Conservation (phyloP, 192 early-diverging fungal genomes). For the Martensiomyces pterosporus region DNA sequence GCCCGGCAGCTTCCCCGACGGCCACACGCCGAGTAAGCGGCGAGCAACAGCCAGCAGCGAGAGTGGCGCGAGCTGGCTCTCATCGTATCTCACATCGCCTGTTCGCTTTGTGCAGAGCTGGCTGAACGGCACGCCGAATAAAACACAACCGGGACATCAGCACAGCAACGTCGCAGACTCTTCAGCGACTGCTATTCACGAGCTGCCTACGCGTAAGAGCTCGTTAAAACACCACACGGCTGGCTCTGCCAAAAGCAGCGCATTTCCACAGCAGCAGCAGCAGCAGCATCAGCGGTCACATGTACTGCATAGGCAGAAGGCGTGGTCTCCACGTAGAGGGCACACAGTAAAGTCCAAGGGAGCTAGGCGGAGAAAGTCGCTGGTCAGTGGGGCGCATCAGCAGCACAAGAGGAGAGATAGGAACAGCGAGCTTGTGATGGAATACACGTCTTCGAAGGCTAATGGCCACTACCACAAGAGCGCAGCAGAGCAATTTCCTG, state of each 20-base stretch:
- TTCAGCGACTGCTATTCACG: background rate
- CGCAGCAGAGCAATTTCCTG: background rate
- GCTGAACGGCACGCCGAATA: conserved; percentile 16
- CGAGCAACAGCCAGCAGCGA: conserved; percentile 3
- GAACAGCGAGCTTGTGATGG: conserved; percentile 24
- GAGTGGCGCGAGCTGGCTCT: conserved; percentile 6
- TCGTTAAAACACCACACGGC: background rate
- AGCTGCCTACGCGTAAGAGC: background rate
- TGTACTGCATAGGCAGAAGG: background rate
- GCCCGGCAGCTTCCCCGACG: conserved; percentile 30
- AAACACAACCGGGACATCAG: background rate
- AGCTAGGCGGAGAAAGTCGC: background rate
- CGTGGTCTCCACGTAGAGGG: conserved; percentile 1
- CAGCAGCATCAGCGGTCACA: background rate
- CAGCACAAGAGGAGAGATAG: conserved; percentile 5
- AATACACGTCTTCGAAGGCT: conserved; percentile 40
- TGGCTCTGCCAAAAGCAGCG: background rate
- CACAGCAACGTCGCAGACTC: background rate
- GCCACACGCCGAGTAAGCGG: conserved; percentile 7
- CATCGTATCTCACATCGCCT: conserved; percentile 21
- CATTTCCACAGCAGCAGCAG: conserved; percentile 5
- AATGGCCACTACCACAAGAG: no score
- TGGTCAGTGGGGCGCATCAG: background rate
- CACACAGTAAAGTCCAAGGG: conserved; percentile 2
- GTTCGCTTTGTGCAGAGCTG: conserved; percentile 23